Evolutionary conservation across 2,329 filamentous ascomycete genomes (phyloP).

Genomic region (Paracoccidioides lutzii): DNA sequence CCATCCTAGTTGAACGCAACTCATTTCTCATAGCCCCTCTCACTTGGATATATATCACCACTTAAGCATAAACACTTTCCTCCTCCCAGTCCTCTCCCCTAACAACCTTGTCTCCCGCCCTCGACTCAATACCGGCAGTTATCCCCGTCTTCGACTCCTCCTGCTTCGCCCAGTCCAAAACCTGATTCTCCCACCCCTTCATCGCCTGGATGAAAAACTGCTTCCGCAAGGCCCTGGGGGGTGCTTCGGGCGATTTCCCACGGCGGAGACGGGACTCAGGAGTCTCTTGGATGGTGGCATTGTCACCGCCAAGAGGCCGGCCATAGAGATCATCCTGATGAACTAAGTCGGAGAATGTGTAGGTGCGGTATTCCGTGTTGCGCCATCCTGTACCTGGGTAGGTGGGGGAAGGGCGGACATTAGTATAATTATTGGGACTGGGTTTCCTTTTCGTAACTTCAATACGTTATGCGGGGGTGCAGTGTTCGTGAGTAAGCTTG

Average conservation of each 20-base stretch:
- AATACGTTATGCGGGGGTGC: not conserved
- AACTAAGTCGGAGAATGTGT: slow-evolving; percentile 45
- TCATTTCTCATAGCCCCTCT: not conserved
- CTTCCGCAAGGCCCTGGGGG: slow-evolving; percentile 26
- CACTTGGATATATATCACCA: not conserved
- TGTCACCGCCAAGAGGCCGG: slow-evolving; percentile 24
- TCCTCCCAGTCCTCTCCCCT: slow-evolving; percentile 24
- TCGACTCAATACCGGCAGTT: slow-evolving; percentile 21
- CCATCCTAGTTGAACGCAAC: too few species aligned
- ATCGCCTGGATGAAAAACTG: slow-evolving; percentile 27
- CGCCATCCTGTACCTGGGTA: slow-evolving; percentile 54
- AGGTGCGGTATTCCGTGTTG: slow-evolving; percentile 61
- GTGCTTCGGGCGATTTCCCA: slow-evolving; percentile 24
- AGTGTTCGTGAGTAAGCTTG: slow-evolving; percentile 3
- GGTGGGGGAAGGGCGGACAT: slow-evolving; percentile 9
- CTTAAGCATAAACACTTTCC: slow-evolving; percentile 12
- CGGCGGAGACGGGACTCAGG: slow-evolving; percentile 29
- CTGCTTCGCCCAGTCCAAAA: slow-evolving; percentile 3
- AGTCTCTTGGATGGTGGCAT: slow-evolving; percentile 32
- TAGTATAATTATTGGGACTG: slow-evolving; percentile 13
- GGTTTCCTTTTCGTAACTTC: slow-evolving; percentile 13
- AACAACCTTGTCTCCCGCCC: slow-evolving; percentile 21
- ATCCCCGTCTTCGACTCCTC: slow-evolving; percentile 3
- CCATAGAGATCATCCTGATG: slow-evolving; percentile 36
- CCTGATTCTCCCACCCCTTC: slow-evolving; percentile 30